Evolutionary conservation across 805 yeast genomes (phyloP).

Genomic region (Wickerhamomyces mucosus): DNA sequence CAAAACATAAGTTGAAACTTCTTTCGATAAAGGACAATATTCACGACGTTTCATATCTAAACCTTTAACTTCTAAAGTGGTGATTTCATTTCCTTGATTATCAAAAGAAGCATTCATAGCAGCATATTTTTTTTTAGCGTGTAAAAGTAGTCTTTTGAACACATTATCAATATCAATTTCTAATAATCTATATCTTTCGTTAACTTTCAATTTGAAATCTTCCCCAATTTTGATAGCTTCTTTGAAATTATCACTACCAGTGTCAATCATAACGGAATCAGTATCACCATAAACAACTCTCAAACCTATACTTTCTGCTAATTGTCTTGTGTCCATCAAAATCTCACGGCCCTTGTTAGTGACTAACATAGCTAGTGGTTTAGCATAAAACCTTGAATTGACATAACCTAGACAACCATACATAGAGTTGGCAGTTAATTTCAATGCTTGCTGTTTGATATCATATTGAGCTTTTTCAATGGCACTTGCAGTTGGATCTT

Average conservation of each 20-base stretch:
- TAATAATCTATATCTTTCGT: constrained; percentile 75
- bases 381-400: constrained; percentile 88
- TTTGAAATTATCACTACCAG: constrained; percentile 56
- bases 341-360: constrained; percentile 95
- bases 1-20: constrained; percentile 68
- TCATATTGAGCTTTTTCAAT: constrained; percentile 77
- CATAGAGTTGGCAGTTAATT: constrained; percentile 98
- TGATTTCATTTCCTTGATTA: constrained; percentile 45
- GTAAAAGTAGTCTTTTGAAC: constrained; percentile 72
- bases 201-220: constrained; percentile 75
- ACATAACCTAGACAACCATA: constrained; percentile 96
- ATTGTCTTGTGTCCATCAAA: constrained; percentile 81
- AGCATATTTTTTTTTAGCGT: constrained; percentile 97
- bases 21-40: constrained; percentile 87
- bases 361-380: constrained; percentile 90
- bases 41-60: constrained; percentile 96
- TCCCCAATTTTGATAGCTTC: constrained; percentile 82
- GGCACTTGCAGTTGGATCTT: constrained; percentile 55
- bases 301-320: constrained; percentile 78
- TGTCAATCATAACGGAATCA: constrained; percentile 97
- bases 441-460: constrained; percentile 91
- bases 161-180: constrained; percentile 96
- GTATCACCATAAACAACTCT: constrained; percentile 97
- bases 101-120: constrained; percentile 58
- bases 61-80: constrained; percentile 83